A percentile compares a stretch with the other conserved stretches of the same genome.
phyloP scores from a whole-genome alignment of 176 grass and related monocot genomes.

The Oryza coarctata region DNA sequence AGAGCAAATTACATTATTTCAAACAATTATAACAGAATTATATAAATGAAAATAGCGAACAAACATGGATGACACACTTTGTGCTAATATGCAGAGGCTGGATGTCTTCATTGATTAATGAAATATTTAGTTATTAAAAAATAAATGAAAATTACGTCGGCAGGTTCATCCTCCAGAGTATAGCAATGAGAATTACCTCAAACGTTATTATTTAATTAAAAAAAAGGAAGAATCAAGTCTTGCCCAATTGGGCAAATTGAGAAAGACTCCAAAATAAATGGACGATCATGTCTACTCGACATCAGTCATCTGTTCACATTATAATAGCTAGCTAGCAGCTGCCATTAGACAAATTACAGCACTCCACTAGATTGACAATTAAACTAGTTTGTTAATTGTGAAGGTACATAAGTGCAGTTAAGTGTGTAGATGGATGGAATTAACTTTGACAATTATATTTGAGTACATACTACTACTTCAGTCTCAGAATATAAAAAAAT shows the following conservation, averaged over 20 bases:
- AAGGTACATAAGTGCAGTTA: neutral
- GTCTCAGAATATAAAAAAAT: too few relatives aligned
- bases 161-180: too few relatives aligned
- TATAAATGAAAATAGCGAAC: too few relatives aligned
- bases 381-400: neutral
- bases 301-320: slow-evolving; percentile 3
- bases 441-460: neutral
- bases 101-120: too few relatives aligned
- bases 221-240: neutral
- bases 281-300: neutral
- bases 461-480: too few relatives aligned
- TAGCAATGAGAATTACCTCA: too few relatives aligned
- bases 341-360: neutral
- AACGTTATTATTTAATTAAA: neutral
- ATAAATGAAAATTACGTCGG: too few relatives aligned
- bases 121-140: too few relatives aligned
- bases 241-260: neutral
- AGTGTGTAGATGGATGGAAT: neutral
- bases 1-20: too few relatives aligned
- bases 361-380: neutral
- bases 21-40: too few relatives aligned
- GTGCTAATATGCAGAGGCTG: too few relatives aligned
- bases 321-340: neutral
- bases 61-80: too few relatives aligned
- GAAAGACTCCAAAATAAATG: neutral